phyloP scores from a whole-genome alignment of 441 rosid genomes.

The Pelargonium australe region DNA sequence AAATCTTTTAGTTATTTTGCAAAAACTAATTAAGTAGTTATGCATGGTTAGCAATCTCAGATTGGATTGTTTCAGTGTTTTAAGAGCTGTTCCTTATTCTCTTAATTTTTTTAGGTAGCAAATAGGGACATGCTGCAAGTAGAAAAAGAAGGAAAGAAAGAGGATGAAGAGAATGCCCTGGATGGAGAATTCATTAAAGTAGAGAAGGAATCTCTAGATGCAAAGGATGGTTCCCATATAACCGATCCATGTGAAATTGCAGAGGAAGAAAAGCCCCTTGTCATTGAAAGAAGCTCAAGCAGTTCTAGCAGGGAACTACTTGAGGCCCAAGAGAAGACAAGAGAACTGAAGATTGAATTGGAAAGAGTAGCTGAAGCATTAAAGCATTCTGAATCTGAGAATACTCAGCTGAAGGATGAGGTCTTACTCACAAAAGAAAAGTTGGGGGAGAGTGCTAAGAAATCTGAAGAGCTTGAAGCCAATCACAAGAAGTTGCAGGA shows the following conservation, averaged over 20 bases:
- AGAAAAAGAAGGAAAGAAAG: constrained; percentile 50
- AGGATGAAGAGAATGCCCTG: constrained; percentile 60
- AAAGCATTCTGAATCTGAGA: constrained; percentile 68
- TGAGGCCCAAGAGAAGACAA: constrained; percentile 73
- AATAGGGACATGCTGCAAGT: constrained; percentile 42
- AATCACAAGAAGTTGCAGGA: constrained; percentile 59
- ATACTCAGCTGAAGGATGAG: constrained; percentile 47
- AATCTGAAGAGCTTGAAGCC: constrained; percentile 54
- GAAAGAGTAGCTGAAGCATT: constrained; percentile 59
- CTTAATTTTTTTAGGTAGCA: constrained; percentile 31
- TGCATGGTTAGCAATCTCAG: neutral
- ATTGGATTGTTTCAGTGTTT: constrained; percentile 8
- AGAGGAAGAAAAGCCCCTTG: constrained; percentile 29
- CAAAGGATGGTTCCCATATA: constrained; percentile 41
- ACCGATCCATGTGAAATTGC: too few relatives aligned
- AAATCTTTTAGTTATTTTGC: neutral
- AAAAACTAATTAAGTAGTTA: neutral
- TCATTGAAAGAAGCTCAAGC: constrained; percentile 47
- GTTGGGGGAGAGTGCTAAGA: constrained; percentile 53
- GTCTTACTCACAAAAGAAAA: constrained; percentile 47
- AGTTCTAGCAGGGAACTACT: constrained; percentile 59
- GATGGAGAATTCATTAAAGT: constrained; percentile 95
- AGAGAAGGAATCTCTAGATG: constrained; percentile 70
- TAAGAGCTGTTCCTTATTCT: constrained; percentile 11
- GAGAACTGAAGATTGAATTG: constrained; percentile 70